Base-by-base conservation (phyloP, 768 basidiomycete genomes). In the Russula sp. region DNA sequence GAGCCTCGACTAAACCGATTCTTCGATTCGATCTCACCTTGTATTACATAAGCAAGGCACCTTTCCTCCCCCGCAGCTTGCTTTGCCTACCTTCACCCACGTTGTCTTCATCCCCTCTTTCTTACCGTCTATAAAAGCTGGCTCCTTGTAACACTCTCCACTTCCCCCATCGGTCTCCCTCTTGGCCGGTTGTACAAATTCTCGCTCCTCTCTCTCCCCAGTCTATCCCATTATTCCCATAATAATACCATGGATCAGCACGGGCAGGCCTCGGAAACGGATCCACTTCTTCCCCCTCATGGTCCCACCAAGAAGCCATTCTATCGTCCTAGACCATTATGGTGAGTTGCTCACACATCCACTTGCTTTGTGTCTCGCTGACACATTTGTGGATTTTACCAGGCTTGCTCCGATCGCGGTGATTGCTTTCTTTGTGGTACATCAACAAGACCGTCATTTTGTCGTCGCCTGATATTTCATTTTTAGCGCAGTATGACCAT, bases 371-470 rank as follows among this genome's bases (percentile, higher is more conserved):
- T 44, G 14, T 20, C 22, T 14, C 20, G 22, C 26, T 51, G 20
- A 32, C 46, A 60, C 10, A n/a, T n/a, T 49, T 16, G 14, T n/a
- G 54, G 32, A 20, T 42, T 9, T 52, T 16, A 30, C 36, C 64
- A 90, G 89, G 88, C 77, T 90, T 48, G 84, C 89, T 51, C 89
- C 90, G 3, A 84, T 90, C 49, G 85, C 85, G 6, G 73, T 92
- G 44, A 74, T 80, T 13, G 81, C 84, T 57, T 84, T 87, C 30
- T 79, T 91, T 71, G 84, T 87, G 71, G 90, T 90, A 70, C 65
- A 82, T 77, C 5, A 34, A 24, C 20, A n/a, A 24, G 48, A 18
- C 26, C 34, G 34, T 32, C 40, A 18, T 38, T 55, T 16, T 24
- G 57, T 49, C 44, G 57, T 5, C 16, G 61, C 28, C 62, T 26